Conservation (phyloP, 148 eudicot genomes). For the Pharnaceum exiguum region DNA sequence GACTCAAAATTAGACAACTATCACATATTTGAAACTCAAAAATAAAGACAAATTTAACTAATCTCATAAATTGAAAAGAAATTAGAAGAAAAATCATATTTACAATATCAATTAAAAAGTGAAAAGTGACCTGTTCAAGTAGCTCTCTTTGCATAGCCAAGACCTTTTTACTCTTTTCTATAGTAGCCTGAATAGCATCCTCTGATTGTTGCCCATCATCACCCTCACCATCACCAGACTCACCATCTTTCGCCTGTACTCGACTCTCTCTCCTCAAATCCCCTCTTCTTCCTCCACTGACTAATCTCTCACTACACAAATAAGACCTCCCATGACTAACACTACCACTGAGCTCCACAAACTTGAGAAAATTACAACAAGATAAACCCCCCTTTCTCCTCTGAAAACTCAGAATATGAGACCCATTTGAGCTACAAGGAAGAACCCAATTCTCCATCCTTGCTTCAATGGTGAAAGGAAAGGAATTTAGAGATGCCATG, state of each 20-base stretch:
- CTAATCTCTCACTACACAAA: conserved; percentile 20
- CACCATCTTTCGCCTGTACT: conserved; percentile 37
- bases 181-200: conserved; percentile 69
- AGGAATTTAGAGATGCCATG: conserved; percentile 60
- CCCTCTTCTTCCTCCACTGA: conserved; percentile 21
- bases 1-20: no score
- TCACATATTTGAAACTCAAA: no score
- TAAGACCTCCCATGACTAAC: conserved; percentile 21
- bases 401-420: conserved; percentile 26
- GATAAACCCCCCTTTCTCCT: conserved; percentile 25
- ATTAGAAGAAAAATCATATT: not conserved
- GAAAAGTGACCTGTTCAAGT: conserved; percentile 51
- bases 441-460: conserved; percentile 37
- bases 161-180: conserved; percentile 79
- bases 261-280: conserved; percentile 17
- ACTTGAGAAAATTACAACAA: conserved; percentile 13
- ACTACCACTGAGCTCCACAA: conserved; percentile 14
- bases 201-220: conserved; percentile 36
- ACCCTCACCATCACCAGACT: conserved; percentile 30
- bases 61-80: not conserved
- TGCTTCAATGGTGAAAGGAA: conserved; percentile 34
- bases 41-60: no score
- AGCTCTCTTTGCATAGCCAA: conserved; percentile 64
- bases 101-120: not conserved
- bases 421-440: conserved; percentile 26